Percentiles rank a stretch among this genome's conserved stretches.
phyloP scores from a whole-genome alignment of 768 basidiomycete genomes.

The Trametes cubensis region DNA sequence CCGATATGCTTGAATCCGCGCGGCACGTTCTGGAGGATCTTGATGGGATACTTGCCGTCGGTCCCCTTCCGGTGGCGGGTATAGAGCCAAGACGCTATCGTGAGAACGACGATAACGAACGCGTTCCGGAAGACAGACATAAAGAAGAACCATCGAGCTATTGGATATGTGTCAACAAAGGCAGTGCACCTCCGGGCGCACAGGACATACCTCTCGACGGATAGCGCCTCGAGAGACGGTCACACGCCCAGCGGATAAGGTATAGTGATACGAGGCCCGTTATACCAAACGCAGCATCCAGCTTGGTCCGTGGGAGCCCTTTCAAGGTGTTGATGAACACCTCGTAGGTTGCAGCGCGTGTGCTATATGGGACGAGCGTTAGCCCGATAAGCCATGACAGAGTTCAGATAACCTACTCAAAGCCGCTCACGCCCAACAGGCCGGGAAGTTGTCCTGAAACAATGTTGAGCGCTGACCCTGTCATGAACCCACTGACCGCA shows the following conservation, averaged over 20 bases:
- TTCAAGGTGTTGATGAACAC: slow-evolving; percentile 94
- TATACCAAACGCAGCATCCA: slow-evolving; percentile 90
- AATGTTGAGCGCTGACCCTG: slow-evolving; percentile 92
- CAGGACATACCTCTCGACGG: slow-evolving; percentile 55
- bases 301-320: slow-evolving; percentile 62
- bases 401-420: slow-evolving; percentile 56
- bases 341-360: slow-evolving; percentile 76
- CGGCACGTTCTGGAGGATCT: slow-evolving; percentile 80
- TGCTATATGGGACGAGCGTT: slow-evolving; percentile 49
- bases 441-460: slow-evolving; percentile 84
- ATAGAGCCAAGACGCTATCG: slow-evolving; percentile 85
- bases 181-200: neutral
- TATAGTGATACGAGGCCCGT: slow-evolving; percentile 72
- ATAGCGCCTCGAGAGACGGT: slow-evolving; percentile 52
- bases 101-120: slow-evolving; percentile 85
- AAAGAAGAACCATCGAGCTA: slow-evolving; percentile 76
- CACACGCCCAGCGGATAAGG: slow-evolving; percentile 61
- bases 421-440: slow-evolving; percentile 82
- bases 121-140: slow-evolving; percentile 74
- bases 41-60: slow-evolving; percentile 76
- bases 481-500: slow-evolving; percentile 90
- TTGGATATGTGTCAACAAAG: neutral
- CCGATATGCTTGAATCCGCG: slow-evolving; percentile 71
- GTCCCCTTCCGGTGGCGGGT: slow-evolving; percentile 58
- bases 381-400: neutral